Percentiles rank a stretch among this genome's conserved stretches.
Evolutionary conservation across 179 eudicot species (phyloP).

Genomic region (Camellia oleifera): DNA sequence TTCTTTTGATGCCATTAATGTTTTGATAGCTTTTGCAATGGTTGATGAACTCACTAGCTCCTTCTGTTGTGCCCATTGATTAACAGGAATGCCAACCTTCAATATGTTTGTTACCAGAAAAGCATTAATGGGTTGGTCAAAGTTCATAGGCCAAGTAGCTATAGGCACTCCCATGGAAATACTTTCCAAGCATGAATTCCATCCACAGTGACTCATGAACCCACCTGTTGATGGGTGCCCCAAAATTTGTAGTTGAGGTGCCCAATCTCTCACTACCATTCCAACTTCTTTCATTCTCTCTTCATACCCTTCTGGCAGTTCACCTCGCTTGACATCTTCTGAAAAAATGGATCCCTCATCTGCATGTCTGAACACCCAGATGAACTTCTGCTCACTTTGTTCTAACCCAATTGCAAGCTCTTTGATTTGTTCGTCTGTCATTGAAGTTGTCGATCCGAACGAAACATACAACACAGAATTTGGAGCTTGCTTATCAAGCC

Average conservation of each 20-base stretch:
- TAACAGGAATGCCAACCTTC: conserved; percentile 31
- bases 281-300: conserved; percentile 40
- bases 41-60: conserved; percentile 23
- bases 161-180: conserved; percentile 60
- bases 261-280: conserved; percentile 53
- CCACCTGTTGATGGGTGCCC: conserved; percentile 55
- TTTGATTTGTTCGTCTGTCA: background rate
- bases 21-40: conserved; percentile 33
- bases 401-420: no score
- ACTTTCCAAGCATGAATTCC: conserved; percentile 70
- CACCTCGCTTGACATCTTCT: background rate
- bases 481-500: conserved; percentile 17
- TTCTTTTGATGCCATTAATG: conserved; percentile 44
- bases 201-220: conserved; percentile 69
- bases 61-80: conserved; percentile 26
- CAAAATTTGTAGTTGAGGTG: conserved; percentile 59
- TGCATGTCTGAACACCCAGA: no score
- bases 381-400: no score
- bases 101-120: conserved; percentile 34
- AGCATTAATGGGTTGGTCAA: conserved; percentile 55
- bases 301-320: conserved; percentile 30
- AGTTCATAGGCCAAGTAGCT: conserved; percentile 68
- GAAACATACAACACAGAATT: conserved; percentile 25
- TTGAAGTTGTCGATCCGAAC: conserved; percentile 18
- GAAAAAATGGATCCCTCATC: no score